A percentile compares a stretch with the other conserved stretches of the same genome.
phyloP scores from a whole-genome alignment of 176 grass and related monocot genomes.

The bread wheat (Triticum aestivum) region IWGSC_CS_RefSeq_v2.1 NC_057810.1:670843715-670844214 shows the following conservation, averaged over 20 bases:
- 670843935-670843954: neutral
- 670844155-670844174: neutral
- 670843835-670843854: neutral
- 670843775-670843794: neutral
- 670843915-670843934: neutral
- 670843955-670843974: neutral
- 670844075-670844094: neutral
- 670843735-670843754: neutral
- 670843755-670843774: neutral
- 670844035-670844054: neutral
- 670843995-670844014: neutral
- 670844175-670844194: neutral
- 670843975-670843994: neutral
- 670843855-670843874: neutral
- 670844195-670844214: neutral
- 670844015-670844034: neutral
- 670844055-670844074: neutral
- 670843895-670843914: neutral
- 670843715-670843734: neutral
- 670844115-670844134: neutral
- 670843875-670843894: neutral
- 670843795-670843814: constrained; percentile 2
- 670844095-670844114: constrained; percentile 2
- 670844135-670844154: neutral
- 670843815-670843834: constrained; percentile 25